Conservation (phyloP, 2,329 filamentous ascomycete species). For the Cercospora zeina region DNA sequence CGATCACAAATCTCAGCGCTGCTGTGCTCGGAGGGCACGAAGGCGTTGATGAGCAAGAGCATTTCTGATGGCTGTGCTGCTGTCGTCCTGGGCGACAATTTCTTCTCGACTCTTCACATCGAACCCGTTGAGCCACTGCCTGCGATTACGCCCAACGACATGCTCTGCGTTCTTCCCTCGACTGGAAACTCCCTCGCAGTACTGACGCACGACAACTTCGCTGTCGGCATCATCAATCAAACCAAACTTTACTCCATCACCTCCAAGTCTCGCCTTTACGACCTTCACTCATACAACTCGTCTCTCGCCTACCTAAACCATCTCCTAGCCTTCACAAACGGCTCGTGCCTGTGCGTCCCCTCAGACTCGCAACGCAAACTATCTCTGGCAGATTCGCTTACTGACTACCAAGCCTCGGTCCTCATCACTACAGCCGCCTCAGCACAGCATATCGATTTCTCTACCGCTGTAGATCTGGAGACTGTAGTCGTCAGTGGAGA, state of each 20-base stretch:
- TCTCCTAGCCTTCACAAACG: constrained; percentile 23
- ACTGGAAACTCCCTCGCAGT: constrained; percentile 45
- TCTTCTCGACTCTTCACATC: constrained; percentile 6
- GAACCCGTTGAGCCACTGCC: constrained; percentile 1
- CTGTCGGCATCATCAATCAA: constrained; percentile 6
- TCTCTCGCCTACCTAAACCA: constrained; percentile 32
- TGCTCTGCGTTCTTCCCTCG: constrained; percentile 4
- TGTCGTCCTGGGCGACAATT: not conserved
- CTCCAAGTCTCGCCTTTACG: constrained; percentile 23
- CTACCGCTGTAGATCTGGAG: constrained; percentile 14
- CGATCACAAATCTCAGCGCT: constrained; percentile 11
- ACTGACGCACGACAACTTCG: constrained; percentile 19
- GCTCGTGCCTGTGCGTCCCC: constrained; percentile 25
- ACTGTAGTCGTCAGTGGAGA: constrained; percentile 41
- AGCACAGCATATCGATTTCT: constrained; percentile 41
- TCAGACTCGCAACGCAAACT: constrained; percentile 51
- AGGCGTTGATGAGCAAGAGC: not conserved
- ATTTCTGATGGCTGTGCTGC: not conserved
- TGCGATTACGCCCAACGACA: not conserved
- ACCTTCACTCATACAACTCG: constrained; percentile 33
- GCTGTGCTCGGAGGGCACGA: constrained; percentile 6
- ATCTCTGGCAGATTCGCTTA: constrained; percentile 50
- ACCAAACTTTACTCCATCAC: constrained; percentile 8
- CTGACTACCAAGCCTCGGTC: constrained; percentile 44
- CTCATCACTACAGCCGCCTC: constrained; percentile 59